phyloP scores from a whole-genome alignment of 805 yeast genomes.

The Nakazawaea molendinolei region DNA sequence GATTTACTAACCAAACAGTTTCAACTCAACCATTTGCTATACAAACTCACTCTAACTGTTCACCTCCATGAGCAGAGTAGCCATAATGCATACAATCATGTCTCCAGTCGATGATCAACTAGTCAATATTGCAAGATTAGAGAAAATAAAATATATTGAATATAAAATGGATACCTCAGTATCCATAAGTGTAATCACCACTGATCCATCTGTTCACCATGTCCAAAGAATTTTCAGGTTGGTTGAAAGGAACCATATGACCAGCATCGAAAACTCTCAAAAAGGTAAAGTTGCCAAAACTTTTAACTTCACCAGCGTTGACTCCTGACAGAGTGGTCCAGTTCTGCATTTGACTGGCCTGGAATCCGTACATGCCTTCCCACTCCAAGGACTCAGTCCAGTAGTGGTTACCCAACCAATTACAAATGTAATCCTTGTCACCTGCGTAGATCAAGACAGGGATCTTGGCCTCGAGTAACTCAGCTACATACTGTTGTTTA shows the following conservation, averaged over 20 bases:
- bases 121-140: no score
- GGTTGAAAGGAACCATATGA: slow-evolving; percentile 95
- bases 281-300: slow-evolving; percentile 64
- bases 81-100: no score
- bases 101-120: no score
- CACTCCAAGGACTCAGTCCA: slow-evolving; percentile 78
- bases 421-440: slow-evolving; percentile 92
- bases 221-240: slow-evolving; percentile 68
- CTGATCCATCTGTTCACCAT: slow-evolving; percentile 82
- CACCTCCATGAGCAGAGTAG: no score
- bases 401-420: slow-evolving; percentile 90
- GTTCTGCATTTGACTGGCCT: slow-evolving; percentile 9
- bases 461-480: slow-evolving; percentile 60
- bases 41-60: no score
- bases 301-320: slow-evolving; percentile 31
- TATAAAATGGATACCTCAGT: background rate
- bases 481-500: slow-evolving; percentile 68
- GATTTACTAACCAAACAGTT: no score
- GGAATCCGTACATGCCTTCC: slow-evolving; percentile 40
- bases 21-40: no score
- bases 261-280: slow-evolving; percentile 86
- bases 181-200: slow-evolving; percentile 45
- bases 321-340: slow-evolving; percentile 24
- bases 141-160: no score
- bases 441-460: slow-evolving; percentile 93